phyloP scores from a whole-genome alignment of 2,329 filamentous ascomycete species.

The Ophiostoma populinum region DNA sequence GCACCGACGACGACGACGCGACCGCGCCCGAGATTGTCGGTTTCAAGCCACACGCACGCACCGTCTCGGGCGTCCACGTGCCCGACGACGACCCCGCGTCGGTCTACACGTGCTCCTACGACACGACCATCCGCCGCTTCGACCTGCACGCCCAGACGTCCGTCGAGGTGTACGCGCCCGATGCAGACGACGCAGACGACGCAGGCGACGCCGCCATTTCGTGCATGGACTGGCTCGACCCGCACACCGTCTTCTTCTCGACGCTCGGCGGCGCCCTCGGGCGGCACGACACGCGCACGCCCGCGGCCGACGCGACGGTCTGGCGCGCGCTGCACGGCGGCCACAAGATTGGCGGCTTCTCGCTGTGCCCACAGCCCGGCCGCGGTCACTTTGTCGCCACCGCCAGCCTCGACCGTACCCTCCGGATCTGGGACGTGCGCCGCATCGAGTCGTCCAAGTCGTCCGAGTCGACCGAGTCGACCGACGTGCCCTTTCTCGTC shows the following conservation, averaged over 20 bases:
- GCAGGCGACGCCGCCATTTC: slow-evolving; percentile 56
- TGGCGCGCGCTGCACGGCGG: slow-evolving; percentile 53
- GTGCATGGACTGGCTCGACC: slow-evolving; percentile 65
- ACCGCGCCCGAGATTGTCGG: slow-evolving; percentile 68
- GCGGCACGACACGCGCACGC: slow-evolving; percentile 55
- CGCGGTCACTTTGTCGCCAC: slow-evolving; percentile 74
- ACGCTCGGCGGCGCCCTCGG: slow-evolving; percentile 70
- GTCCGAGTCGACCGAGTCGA: slow-evolving; percentile 36
- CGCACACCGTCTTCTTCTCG: slow-evolving; percentile 68
- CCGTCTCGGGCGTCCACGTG: slow-evolving; percentile 73
- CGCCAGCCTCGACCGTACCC: slow-evolving; percentile 70
- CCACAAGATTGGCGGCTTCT: slow-evolving; percentile 93
- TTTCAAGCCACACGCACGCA: slow-evolving; percentile 77
- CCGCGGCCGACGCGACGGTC: slow-evolving; percentile 36
- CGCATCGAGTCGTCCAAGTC: slow-evolving; percentile 42
- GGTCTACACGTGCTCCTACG: slow-evolving; percentile 77
- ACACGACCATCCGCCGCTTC: slow-evolving; percentile 75
- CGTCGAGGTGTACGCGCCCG: slow-evolving; percentile 65
- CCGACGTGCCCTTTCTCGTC: slow-evolving; percentile 43
- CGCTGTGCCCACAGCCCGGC: slow-evolving; percentile 59
- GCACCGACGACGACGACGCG: slow-evolving; percentile 42
- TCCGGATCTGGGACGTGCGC: slow-evolving; percentile 86
- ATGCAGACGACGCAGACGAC: slow-evolving; percentile 30
- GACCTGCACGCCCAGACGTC: slow-evolving; percentile 70
- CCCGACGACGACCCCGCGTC: slow-evolving; percentile 54